A percentile compares a stretch with the other conserved stretches of the same genome.
phyloP scores from a whole-genome alignment of 2,329 filamentous ascomycete genomes.

The Hypomyces perniciosus region DNA sequence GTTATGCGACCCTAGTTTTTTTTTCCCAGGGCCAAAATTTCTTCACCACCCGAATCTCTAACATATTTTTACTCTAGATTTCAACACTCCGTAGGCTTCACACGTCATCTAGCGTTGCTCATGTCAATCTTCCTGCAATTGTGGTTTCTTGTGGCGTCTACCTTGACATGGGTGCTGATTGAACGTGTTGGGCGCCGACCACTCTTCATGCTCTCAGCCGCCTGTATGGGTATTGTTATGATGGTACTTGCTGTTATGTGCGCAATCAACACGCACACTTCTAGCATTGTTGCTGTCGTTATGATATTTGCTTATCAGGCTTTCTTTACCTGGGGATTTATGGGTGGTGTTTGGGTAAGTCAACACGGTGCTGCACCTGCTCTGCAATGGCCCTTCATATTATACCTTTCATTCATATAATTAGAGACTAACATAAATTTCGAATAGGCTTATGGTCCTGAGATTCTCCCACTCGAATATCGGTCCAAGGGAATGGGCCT shows the following conservation, averaged over 20 bases:
- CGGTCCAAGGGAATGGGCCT: slow-evolving; percentile 27
- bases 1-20: no score
- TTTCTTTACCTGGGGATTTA: slow-evolving; percentile 34
- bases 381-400: not conserved
- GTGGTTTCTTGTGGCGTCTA: slow-evolving; percentile 35
- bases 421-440: not conserved
- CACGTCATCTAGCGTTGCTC: slow-evolving; percentile 38
- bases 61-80: slow-evolving; percentile 20
- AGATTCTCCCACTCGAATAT: slow-evolving; percentile 26
- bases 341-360: slow-evolving; percentile 31
- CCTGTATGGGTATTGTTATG: slow-evolving; percentile 37
- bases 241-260: slow-evolving; percentile 34
- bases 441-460: slow-evolving; percentile 19
- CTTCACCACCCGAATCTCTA: no score
- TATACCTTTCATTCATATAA: not conserved
- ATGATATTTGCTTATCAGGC: slow-evolving; percentile 38
- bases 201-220: slow-evolving; percentile 34
- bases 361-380: slow-evolving; percentile 16
- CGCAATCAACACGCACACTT: slow-evolving; percentile 24
- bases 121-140: slow-evolving; percentile 49
- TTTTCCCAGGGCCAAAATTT: no score
- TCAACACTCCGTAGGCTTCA: slow-evolving; percentile 37
- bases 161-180: slow-evolving; percentile 42
- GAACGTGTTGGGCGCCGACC: slow-evolving; percentile 40
- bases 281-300: slow-evolving; percentile 33